Evolutionary conservation across 306 rosid species (phyloP).

Genomic region (Urtica urens): DNA sequence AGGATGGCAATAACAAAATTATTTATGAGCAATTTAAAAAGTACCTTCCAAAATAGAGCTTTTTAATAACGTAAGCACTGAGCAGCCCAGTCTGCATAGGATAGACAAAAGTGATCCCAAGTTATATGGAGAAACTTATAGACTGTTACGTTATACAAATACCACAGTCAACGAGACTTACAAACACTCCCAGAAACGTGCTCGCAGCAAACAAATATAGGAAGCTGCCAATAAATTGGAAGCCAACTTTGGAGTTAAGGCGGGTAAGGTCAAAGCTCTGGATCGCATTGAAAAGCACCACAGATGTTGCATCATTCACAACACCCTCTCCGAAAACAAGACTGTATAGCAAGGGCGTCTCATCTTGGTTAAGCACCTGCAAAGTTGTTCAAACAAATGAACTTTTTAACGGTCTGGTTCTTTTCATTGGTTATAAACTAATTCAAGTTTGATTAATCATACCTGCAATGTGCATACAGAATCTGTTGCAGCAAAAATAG

Average conservation of each 20-base stretch:
- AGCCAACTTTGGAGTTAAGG: slow-evolving; percentile 40
- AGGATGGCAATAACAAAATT: slow-evolving; percentile 1
- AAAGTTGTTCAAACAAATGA: slow-evolving; percentile 20
- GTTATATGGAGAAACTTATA: slow-evolving; percentile 1
- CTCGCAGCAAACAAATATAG: slow-evolving; percentile 63
- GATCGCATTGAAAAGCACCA: slow-evolving; percentile 95
- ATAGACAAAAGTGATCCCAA: slow-evolving; percentile 24
- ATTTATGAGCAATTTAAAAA: slow-evolving; percentile 2
- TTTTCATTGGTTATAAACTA: slow-evolving; percentile 15
- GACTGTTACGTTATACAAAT: not conserved
- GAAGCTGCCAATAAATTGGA: slow-evolving; percentile 66
- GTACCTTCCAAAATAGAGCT: slow-evolving; percentile 88
- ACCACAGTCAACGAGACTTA: slow-evolving; percentile 22
- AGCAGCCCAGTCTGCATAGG: slow-evolving; percentile 70
- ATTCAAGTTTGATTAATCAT: slow-evolving; percentile 7
- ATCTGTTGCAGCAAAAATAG: slow-evolving; percentile 97
- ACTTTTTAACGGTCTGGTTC: slow-evolving; percentile 8
- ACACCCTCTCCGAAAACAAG: slow-evolving; percentile 99
- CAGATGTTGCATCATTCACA: slow-evolving; percentile 95
- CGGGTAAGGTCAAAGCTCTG: slow-evolving; percentile 73
- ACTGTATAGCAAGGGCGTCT: slow-evolving; percentile 94
- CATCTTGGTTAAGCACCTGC: slow-evolving; percentile 92
- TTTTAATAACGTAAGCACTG: slow-evolving; percentile 79
- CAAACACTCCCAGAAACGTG: slow-evolving; percentile 79
- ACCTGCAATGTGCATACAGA: slow-evolving; percentile 99